Conservation (phyloP, 2,329 filamentous ascomycete genomes). For the Paecilomyces variotii region DNA sequence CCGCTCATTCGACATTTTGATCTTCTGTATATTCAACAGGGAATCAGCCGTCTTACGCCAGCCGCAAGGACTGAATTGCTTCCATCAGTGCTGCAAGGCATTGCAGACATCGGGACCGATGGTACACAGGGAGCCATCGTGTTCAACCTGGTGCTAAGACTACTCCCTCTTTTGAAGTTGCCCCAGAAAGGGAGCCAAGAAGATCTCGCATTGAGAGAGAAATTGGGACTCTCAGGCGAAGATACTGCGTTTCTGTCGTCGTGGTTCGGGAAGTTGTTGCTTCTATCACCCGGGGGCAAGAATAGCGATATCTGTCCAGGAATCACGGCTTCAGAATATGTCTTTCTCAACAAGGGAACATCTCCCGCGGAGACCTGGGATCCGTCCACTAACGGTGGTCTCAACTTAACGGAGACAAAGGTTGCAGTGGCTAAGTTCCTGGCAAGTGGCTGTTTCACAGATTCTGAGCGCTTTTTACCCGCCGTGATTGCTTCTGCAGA, state of each 20-base stretch:
- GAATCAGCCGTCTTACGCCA: conserved; percentile 54
- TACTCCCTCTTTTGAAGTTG: conserved; percentile 59
- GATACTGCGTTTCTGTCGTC: conserved; percentile 68
- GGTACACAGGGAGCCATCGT: conserved; percentile 54
- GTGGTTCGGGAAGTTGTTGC: conserved; percentile 69
- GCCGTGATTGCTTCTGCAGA: conserved; percentile 78
- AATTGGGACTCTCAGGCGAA: conserved; percentile 58
- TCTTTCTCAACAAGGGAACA: conserved; percentile 58
- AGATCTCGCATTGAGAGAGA: conserved; percentile 59
- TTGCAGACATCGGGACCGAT: conserved; percentile 52
- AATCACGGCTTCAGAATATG: conserved; percentile 56
- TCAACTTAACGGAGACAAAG: conserved; percentile 64
- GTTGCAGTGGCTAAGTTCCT: conserved; percentile 62
- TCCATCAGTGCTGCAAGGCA: conserved; percentile 60
- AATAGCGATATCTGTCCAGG: conserved; percentile 47
- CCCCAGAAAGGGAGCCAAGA: conserved; percentile 73
- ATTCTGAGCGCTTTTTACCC: conserved; percentile 74
- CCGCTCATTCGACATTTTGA: conserved; percentile 80
- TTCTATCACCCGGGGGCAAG: conserved; percentile 50
- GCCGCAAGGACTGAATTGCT: conserved; percentile 63
- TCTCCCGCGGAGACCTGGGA: conserved; percentile 50
- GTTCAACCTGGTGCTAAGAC: conserved; percentile 73
- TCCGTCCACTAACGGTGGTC: conserved; percentile 48
- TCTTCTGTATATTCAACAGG: conserved; percentile 81
- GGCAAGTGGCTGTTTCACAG: conserved; percentile 75